These are phyloP conservation scores for Exidia glandulosa DNA, from an alignment of 768 basidiomycete genomes.

Conservation along the genomic window DNA sequence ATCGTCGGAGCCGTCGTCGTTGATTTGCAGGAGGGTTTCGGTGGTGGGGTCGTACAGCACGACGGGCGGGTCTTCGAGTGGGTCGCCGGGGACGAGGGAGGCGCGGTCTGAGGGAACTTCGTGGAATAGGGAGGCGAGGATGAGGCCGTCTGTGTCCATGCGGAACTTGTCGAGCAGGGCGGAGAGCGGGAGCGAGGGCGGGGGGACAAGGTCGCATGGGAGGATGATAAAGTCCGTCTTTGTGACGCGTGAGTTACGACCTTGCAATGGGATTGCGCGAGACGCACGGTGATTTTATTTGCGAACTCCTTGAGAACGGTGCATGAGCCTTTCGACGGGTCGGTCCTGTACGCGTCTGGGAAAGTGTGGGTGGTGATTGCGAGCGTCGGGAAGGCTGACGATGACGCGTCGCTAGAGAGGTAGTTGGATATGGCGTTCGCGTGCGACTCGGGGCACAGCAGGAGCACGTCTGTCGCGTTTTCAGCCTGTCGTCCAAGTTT, in stretches of 20 bases:
- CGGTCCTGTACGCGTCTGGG: slow-evolving; percentile 56
- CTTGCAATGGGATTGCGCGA: not conserved
- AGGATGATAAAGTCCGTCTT: slow-evolving; percentile 75
- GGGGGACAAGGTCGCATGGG: slow-evolving; percentile 84
- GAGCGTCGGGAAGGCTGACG: slow-evolving; percentile 47
- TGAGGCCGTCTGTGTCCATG: slow-evolving; percentile 48
- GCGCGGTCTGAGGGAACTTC: slow-evolving; percentile 48
- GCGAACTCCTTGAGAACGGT: slow-evolving; percentile 69
- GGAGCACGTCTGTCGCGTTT: slow-evolving; percentile 68
- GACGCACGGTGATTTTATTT: slow-evolving; percentile 45
- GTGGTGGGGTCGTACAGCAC: slow-evolving; percentile 60
- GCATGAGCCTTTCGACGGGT: slow-evolving; percentile 50
- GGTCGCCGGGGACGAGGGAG: slow-evolving; percentile 38
- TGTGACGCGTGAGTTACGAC: not conserved
- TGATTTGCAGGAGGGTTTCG: slow-evolving; percentile 60
- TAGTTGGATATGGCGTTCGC: slow-evolving; percentile 70
- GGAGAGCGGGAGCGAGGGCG: slow-evolving; percentile 57
- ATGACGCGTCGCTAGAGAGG: slow-evolving; percentile 65
- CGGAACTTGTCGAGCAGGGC: slow-evolving; percentile 74
- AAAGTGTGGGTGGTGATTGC: slow-evolving; percentile 71
- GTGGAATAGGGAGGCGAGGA: slow-evolving; percentile 35
- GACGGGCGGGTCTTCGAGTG: slow-evolving; percentile 25
- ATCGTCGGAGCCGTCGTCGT: slow-evolving; percentile 55
- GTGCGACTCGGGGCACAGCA: slow-evolving; percentile 75
- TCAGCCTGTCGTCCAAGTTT: not conserved